phyloP scores from a whole-genome alignment of 306 rosid species.

The Trichosanthes truncata region DNA sequence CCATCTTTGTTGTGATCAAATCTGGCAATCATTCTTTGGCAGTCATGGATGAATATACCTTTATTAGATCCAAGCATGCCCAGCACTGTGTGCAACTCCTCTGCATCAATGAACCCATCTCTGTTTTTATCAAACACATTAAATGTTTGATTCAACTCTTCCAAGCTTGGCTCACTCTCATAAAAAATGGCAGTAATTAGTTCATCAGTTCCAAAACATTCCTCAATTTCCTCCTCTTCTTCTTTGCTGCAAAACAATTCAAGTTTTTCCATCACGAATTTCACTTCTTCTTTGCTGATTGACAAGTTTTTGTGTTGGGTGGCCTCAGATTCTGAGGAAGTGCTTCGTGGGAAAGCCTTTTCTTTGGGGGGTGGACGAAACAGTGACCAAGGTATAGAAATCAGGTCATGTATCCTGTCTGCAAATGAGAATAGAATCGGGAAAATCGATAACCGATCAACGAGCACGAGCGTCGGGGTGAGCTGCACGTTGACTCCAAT shows the following conservation, averaged over 20 bases:
- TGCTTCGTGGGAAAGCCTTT: constrained; percentile 12
- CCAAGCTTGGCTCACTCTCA: constrained; percentile 74
- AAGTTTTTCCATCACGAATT: constrained; percentile 41
- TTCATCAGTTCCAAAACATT: constrained; percentile 25
- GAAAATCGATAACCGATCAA: neutral
- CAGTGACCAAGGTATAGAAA: constrained; percentile 16
- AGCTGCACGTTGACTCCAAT: neutral
- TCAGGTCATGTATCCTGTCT: neutral
- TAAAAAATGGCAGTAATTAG: constrained; percentile 46
- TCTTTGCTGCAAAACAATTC: constrained; percentile 49
- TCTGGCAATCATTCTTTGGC: constrained; percentile 56
- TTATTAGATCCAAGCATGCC: constrained; percentile 43
- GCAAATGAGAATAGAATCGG: constrained; percentile 3
- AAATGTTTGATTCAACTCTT: constrained; percentile 78
- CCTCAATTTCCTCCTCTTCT: constrained; percentile 24
- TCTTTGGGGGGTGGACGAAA: constrained; percentile 11
- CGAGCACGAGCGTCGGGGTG: constrained; percentile 12
- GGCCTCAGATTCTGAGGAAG: constrained; percentile 5
- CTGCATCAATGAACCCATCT: constrained; percentile 70
- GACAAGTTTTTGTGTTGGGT: constrained; percentile 3
- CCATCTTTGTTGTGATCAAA: constrained; percentile 59
- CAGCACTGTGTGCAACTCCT: constrained; percentile 61
- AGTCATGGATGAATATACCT: constrained; percentile 31
- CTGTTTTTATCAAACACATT: constrained; percentile 70
- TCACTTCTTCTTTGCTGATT: constrained; percentile 40